A percentile compares a stretch with the other conserved stretches of the same genome.
These are phyloP conservation scores for Collybiopsis confluens DNA, from an alignment of 768 basidiomycete genomes.

Conservation along the genomic window DNA sequence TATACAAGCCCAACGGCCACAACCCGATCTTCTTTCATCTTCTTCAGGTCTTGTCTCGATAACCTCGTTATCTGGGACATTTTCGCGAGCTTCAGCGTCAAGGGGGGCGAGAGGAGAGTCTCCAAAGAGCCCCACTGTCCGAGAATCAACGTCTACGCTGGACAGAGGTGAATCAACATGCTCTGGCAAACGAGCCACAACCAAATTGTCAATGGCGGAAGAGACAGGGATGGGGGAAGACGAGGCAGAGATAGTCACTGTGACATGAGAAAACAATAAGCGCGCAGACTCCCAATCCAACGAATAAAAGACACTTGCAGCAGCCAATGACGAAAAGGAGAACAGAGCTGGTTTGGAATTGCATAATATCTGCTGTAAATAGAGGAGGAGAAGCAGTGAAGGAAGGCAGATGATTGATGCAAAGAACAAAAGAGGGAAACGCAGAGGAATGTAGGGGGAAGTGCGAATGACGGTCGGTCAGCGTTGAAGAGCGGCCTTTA, in stretches of 20 bases:
- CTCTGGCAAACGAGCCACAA: slow-evolving; percentile 1
- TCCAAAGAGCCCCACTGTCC: neutral
- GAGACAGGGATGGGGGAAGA: neutral
- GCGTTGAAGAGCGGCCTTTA: neutral
- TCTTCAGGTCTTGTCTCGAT: neutral
- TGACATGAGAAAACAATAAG: neutral
- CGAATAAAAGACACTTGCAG: neutral
- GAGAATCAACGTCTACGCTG: neutral
- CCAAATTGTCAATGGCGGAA: neutral
- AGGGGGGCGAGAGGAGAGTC: neutral
- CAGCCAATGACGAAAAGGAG: neutral
- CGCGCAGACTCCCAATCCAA: neutral
- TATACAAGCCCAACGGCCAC: slow-evolving; percentile 4
- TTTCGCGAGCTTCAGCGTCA: neutral
- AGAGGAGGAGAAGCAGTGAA: neutral
- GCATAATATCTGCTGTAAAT: neutral
- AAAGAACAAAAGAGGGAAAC: neutral
- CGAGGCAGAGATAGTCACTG: neutral
- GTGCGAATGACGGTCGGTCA: neutral
- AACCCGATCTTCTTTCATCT: slow-evolving; percentile 1
- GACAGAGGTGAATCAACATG: slow-evolving; percentile 4
- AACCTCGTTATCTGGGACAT: neutral
- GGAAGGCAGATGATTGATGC: neutral
- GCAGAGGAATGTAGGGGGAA: neutral
- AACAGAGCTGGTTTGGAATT: slow-evolving; percentile 1